A percentile compares a stretch with the other conserved stretches of the same genome.
Conservation (phyloP, 2,329 filamentous ascomycete genomes). For the Ophiostoma ulmi region DNA sequence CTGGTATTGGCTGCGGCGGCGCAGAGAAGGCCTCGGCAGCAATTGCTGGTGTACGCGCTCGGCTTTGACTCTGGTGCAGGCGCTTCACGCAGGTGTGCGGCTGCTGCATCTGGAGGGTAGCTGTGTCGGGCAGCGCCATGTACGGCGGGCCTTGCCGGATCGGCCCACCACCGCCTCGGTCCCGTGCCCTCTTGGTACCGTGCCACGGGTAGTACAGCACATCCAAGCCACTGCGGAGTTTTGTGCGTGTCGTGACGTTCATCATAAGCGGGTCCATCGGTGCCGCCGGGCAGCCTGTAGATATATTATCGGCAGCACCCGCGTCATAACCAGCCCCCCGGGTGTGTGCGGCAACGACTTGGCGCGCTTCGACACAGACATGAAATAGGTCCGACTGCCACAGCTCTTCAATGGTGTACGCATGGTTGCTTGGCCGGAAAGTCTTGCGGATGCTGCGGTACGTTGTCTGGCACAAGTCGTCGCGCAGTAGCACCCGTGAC, state of each 20-base stretch:
- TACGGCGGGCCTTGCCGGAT: background rate
- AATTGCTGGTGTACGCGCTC: background rate
- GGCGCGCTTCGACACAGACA: slow-evolving; percentile 23
- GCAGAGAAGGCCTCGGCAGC: background rate
- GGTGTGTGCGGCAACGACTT: slow-evolving; percentile 16
- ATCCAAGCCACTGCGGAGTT: slow-evolving; percentile 18
- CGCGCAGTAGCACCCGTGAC: slow-evolving; percentile 23
- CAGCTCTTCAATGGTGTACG: slow-evolving; percentile 22
- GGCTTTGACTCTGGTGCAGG: background rate
- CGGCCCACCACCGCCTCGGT: background rate
- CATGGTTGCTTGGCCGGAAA: background rate
- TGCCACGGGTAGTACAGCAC: slow-evolving; percentile 26
- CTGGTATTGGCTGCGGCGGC: background rate
- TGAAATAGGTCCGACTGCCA: slow-evolving; percentile 28
- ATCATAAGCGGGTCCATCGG: background rate
- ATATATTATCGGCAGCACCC: background rate
- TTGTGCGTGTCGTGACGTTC: slow-evolving; percentile 14
- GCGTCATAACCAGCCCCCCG: background rate
- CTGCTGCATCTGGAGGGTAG: background rate
- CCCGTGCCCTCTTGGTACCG: background rate
- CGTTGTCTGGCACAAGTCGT: slow-evolving; percentile 19
- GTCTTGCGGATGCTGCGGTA: background rate
- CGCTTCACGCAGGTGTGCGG: background rate
- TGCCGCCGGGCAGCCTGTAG: background rate
- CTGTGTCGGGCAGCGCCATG: background rate